These are phyloP conservation scores for Davidsoniella neocaledoniae DNA, from an alignment of 2,329 filamentous ascomycete species.

Conservation along the genomic window DNA sequence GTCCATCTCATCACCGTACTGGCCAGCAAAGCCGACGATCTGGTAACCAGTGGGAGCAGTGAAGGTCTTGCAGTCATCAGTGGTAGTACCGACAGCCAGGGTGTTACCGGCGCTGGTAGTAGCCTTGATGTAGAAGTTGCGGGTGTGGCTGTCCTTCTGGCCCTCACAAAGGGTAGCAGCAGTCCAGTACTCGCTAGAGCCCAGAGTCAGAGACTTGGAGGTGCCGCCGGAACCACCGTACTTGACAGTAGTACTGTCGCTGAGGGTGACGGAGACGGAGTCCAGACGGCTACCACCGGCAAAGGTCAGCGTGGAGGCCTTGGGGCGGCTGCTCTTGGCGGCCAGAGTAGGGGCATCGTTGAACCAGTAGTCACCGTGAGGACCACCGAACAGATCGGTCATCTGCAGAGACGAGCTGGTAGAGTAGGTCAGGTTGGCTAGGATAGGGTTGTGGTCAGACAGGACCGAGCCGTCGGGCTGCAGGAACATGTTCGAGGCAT, in stretches of 20 bases:
- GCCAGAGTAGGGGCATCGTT: slow-evolving; percentile 31
- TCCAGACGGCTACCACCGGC: slow-evolving; percentile 33
- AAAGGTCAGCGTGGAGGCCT: slow-evolving; percentile 26
- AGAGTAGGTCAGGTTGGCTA: slow-evolving; percentile 34
- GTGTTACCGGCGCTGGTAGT: slow-evolving; percentile 32
- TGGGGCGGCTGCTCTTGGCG: slow-evolving; percentile 18
- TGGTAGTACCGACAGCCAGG: slow-evolving; percentile 27
- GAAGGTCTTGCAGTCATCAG: slow-evolving; percentile 29
- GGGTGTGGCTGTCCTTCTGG: slow-evolving; percentile 26
- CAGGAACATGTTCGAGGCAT: slow-evolving; percentile 39
- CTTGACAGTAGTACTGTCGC: slow-evolving; percentile 29
- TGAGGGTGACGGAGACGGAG: slow-evolving; percentile 29
- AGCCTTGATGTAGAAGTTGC: slow-evolving; percentile 39
- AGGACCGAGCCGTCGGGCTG: slow-evolving; percentile 38
- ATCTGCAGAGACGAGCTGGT: slow-evolving; percentile 23
- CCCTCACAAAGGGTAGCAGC: slow-evolving; percentile 33
- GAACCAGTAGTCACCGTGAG: slow-evolving; percentile 33
- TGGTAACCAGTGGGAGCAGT: slow-evolving; percentile 31
- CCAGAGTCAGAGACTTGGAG: slow-evolving; percentile 26
- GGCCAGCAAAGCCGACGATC: slow-evolving; percentile 36
- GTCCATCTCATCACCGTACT: slow-evolving; percentile 38
- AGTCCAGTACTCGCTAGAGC: slow-evolving; percentile 30
- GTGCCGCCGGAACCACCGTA: slow-evolving; percentile 39
- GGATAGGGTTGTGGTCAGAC: slow-evolving; percentile 48
- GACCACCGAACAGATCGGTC: slow-evolving; percentile 30